phyloP scores from a whole-genome alignment of 2,329 filamentous ascomycete genomes.

The Colletotrichum acutatum region DNA sequence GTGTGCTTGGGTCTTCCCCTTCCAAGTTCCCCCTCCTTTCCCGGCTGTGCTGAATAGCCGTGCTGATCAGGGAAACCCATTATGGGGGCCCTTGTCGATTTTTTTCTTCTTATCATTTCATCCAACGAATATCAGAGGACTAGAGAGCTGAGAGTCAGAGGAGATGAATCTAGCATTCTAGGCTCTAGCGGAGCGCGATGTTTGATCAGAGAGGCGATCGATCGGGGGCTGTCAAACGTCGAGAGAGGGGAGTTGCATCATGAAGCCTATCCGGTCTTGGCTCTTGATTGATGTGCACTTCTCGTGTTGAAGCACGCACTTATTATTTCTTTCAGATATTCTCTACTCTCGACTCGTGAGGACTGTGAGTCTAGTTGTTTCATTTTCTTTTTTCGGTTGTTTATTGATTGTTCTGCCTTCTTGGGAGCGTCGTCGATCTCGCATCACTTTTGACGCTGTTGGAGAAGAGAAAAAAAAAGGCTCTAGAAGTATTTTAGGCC shows the following conservation, averaged over 20 bases:
- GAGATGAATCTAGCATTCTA: background rate
- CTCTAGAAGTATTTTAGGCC: constrained; percentile 5
- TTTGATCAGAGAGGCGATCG: too few species aligned
- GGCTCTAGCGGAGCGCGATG: constrained; percentile 9
- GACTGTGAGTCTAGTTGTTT: background rate
- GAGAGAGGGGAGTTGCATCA: background rate
- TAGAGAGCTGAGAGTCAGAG: background rate
- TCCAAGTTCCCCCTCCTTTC: background rate
- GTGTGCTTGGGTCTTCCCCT: background rate
- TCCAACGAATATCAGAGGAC: background rate
- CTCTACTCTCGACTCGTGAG: background rate
- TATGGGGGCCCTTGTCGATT: background rate
- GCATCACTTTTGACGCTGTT: background rate
- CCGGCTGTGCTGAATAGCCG: constrained; percentile 24
- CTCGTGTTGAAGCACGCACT: background rate
- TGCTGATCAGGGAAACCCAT: constrained; percentile 21
- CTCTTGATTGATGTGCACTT: background rate
- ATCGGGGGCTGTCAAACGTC: background rate
- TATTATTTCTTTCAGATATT: too few species aligned
- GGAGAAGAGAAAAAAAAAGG: background rate
- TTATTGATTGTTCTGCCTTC: background rate
- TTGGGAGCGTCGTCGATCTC: background rate
- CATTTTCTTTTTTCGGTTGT: background rate
- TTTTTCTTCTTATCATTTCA: background rate
- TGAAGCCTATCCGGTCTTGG: background rate